Evolutionary conservation across 2,329 filamentous ascomycete genomes (phyloP).

Genomic region (Sclerotinia glacialis): DNA sequence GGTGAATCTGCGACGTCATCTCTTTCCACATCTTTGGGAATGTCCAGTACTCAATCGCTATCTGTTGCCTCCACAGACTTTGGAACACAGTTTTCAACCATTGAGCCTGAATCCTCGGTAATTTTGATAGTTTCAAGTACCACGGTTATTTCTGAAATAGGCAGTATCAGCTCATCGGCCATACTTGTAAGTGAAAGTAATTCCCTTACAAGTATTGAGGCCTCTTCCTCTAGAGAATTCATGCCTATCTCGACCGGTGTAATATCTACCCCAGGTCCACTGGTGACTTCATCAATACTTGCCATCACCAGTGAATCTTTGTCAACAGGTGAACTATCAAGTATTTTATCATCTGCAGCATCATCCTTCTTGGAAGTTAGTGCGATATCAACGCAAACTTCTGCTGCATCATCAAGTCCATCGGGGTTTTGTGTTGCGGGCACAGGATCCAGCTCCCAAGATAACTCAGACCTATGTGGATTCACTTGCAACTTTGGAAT

Average conservation of each 20-base stretch:
- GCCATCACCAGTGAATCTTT: not conserved
- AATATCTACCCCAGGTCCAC: not conserved
- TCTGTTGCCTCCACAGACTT: not conserved
- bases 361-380: not conserved
- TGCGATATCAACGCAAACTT: not conserved
- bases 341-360: not conserved
- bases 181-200: not conserved
- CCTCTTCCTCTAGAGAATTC: not conserved
- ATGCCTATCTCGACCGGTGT: not conserved
- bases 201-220: not conserved
- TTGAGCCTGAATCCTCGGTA: not conserved
- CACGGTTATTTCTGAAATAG: not conserved
- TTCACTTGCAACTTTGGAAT: slow-evolving; percentile 15
- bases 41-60: not conserved
- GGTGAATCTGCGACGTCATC: not conserved
- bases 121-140: not conserved
- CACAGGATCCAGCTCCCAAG: not conserved
- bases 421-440: slow-evolving; percentile 1
- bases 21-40: not conserved
- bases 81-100: slow-evolving; percentile 1
- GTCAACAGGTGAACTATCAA: not conserved
- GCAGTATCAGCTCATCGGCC: not conserved
- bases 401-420: not conserved
- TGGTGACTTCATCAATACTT: not conserved
- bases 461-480: not conserved